Evolutionary conservation across 2,329 filamentous ascomycete genomes (phyloP).

Genomic region (Colletotrichum sp.): DNA sequence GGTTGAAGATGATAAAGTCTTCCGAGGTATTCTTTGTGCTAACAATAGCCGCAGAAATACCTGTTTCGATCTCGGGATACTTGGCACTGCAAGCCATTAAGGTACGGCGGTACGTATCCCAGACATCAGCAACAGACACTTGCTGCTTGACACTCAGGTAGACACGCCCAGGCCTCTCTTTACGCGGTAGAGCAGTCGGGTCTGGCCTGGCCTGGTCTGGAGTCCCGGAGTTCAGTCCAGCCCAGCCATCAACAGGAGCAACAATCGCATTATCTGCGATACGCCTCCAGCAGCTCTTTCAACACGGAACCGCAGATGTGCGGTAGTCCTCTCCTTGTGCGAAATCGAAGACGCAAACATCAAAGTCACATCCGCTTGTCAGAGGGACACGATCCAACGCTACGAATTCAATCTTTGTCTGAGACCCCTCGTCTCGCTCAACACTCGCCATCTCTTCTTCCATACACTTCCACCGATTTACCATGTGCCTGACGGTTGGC

Average conservation of each 20-base stretch:
- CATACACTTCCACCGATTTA: conserved; percentile 11
- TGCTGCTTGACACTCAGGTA: neutral
- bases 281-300: neutral
- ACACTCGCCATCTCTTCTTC: neutral
- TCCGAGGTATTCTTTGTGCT: neutral
- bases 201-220: neutral
- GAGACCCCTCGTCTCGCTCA: conserved; percentile 7
- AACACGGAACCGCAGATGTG: neutral
- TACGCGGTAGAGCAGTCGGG: neutral
- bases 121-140: neutral
- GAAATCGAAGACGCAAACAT: conserved; percentile 5
- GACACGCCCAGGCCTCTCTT: neutral
- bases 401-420: conserved; percentile 9
- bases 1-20: neutral
- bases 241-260: neutral
- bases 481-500: neutral
- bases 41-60: neutral
- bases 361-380: conserved; percentile 2
- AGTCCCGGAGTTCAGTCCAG: conserved; percentile 9
- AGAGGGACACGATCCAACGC: neutral
- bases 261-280: neutral
- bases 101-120: neutral
- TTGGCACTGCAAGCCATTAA: neutral
- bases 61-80: neutral
- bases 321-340: neutral